Percentiles rank a stretch among this genome's conserved stretches.
phyloP scores from a whole-genome alignment of 2,329 filamentous ascomycete species.

The Cordyceps tenuipes region DNA sequence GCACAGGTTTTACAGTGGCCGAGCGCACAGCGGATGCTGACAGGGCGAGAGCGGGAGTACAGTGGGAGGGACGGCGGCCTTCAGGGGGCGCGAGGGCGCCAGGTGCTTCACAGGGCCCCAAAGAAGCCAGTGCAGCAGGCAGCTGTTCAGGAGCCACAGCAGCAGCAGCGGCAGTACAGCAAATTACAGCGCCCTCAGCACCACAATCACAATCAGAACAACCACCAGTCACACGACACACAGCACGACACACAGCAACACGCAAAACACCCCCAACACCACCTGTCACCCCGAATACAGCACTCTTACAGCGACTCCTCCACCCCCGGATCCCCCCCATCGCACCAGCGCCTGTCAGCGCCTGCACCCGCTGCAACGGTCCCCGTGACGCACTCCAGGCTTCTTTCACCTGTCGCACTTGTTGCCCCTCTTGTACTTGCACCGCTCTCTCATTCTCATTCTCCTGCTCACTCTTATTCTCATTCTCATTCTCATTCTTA shows the following conservation, averaged over 20 bases:
- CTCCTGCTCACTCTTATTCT: too few relatives aligned
- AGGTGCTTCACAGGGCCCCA: too few relatives aligned
- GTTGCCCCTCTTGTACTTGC: not conserved
- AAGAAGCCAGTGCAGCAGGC: not conserved
- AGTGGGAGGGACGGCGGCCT: not conserved
- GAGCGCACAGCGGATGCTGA: not conserved
- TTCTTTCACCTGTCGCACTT: not conserved
- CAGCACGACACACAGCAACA: not conserved
- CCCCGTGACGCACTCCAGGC: not conserved
- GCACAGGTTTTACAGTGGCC: constrained; percentile 9
- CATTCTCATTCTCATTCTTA: too few relatives aligned
- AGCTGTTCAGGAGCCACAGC: not conserved
- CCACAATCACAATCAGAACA: too few relatives aligned
- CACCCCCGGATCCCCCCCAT: not conserved
- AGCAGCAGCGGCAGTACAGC: not conserved
- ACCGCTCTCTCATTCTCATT: too few relatives aligned
- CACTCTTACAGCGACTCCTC: not conserved
- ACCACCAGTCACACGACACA: not conserved
- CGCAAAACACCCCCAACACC: too few relatives aligned
- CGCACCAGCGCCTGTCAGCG: not conserved
- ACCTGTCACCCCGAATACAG: not conserved
- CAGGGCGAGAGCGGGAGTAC: not conserved
- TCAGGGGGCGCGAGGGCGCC: too few relatives aligned
- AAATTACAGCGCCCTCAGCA: not conserved
- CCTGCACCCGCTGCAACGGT: not conserved